Conservation (phyloP, 208 protist genomes). For the Leishmania gerbilli region DNA sequence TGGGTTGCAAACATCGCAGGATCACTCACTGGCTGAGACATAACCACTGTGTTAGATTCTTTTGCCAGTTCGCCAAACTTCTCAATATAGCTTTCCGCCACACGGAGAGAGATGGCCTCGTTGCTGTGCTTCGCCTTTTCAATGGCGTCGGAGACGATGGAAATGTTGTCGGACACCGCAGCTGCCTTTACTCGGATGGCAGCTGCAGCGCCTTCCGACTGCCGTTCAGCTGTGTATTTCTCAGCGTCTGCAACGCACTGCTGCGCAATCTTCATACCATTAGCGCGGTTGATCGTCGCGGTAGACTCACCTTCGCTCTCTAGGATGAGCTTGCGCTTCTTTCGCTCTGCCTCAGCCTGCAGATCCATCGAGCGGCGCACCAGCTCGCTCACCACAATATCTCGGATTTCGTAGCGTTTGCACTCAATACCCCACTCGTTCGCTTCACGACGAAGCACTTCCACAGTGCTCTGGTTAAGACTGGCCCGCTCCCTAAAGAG, state of each 20-base stretch:
- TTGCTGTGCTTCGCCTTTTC: slow-evolving; percentile 41
- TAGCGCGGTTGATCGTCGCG: slow-evolving; percentile 89
- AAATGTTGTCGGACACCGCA: slow-evolving; percentile 73
- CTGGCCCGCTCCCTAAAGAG: slow-evolving; percentile 93
- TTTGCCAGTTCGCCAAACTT: slow-evolving; percentile 92
- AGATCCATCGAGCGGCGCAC: slow-evolving; percentile 96
- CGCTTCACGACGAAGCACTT: slow-evolving; percentile 89
- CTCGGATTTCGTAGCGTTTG: slow-evolving; percentile 96
- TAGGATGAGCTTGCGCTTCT: slow-evolving; percentile 95
- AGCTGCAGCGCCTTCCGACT: slow-evolving; percentile 26
- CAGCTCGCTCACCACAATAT: slow-evolving; percentile 93
- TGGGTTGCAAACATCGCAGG: slow-evolving; percentile 90
- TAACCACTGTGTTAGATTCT: slow-evolving; percentile 93
- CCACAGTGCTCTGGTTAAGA: slow-evolving; percentile 94
- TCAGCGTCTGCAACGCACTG: slow-evolving; percentile 90
- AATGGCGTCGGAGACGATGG: slow-evolving; percentile 51
- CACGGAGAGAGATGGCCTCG: slow-evolving; percentile 82
- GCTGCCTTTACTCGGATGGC: slow-evolving; percentile 61
- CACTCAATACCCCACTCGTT: slow-evolving; percentile 96
- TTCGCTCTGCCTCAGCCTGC: slow-evolving; percentile 95
- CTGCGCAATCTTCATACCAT: slow-evolving; percentile 85
- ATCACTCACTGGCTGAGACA: slow-evolving; percentile 92
- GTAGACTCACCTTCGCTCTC: slow-evolving; percentile 93
- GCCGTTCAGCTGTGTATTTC: slow-evolving; percentile 65
- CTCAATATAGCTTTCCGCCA: slow-evolving; percentile 94